Percentiles rank a stretch among this genome's conserved stretches.
Evolutionary conservation across 148 eudicot species (phyloP).

Genomic region (Rhododendron henanense): DNA sequence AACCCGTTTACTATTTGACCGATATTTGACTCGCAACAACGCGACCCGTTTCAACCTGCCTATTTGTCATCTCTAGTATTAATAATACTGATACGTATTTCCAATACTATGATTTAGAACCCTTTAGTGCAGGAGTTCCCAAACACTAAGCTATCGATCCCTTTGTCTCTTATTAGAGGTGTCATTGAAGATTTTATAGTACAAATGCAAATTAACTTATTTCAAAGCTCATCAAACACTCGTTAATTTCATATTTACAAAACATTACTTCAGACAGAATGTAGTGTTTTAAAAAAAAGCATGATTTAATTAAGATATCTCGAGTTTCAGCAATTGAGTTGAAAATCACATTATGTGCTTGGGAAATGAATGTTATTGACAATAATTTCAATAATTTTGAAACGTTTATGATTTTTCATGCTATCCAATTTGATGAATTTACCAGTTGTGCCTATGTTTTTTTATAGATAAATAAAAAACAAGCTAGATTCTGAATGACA

Average conservation of each 20-base stretch:
- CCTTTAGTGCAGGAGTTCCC: neutral
- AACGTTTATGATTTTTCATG: neutral
- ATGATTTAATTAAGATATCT: neutral
- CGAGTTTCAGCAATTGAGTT: neutral
- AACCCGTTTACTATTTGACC: too few species aligned
- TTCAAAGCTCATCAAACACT: neutral
- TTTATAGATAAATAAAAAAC: too few species aligned
- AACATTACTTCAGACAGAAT: neutral
- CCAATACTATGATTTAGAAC: neutral
- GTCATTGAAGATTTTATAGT: neutral
- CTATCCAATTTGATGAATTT: too few species aligned
- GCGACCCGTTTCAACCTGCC: too few species aligned
- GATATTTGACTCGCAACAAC: too few species aligned
- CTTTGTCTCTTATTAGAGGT: too few species aligned
- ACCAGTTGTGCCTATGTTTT: too few species aligned
- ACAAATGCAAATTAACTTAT: neutral
- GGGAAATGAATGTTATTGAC: neutral
- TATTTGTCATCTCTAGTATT: too few species aligned
- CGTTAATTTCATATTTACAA: neutral
- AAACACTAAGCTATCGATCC: neutral
- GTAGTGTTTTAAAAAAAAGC: neutral
- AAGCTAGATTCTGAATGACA: neutral
- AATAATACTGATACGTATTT: too few species aligned
- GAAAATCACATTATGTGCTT: neutral
- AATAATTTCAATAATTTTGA: neutral